phyloP scores from a whole-genome alignment of 106 monocot genomes.

The Apostasia ramifera region DNA sequence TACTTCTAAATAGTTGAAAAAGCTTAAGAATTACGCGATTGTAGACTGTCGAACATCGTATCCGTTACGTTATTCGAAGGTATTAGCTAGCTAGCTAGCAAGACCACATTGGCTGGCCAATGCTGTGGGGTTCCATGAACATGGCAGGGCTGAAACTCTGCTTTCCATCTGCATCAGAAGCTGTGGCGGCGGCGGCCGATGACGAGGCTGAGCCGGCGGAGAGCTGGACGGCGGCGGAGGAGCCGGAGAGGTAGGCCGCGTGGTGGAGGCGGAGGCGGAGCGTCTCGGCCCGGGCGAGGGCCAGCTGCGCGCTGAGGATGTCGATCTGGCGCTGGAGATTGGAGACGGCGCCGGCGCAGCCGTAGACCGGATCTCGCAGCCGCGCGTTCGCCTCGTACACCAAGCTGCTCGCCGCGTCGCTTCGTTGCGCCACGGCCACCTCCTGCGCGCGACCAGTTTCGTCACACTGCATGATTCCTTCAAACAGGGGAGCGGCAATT shows the following conservation, averaged over 20 bases:
- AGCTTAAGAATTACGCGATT: too few relatives aligned
- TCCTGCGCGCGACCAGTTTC: slow-evolving; percentile 18
- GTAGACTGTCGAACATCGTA: too few relatives aligned
- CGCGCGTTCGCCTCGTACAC: slow-evolving; percentile 56
- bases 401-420: slow-evolving; percentile 59
- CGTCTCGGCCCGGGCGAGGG: slow-evolving; percentile 47
- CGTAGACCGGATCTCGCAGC: slow-evolving; percentile 45
- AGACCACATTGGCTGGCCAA: slow-evolving; percentile 22
- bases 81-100: slow-evolving; percentile 7
- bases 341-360: slow-evolving; percentile 49
- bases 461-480: slow-evolving; percentile 2
- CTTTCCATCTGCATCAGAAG: background rate
- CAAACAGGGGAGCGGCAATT: too few relatives aligned
- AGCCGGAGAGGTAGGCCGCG: slow-evolving; percentile 13
- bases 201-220: background rate
- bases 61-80: too few relatives aligned
- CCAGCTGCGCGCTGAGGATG: slow-evolving; percentile 39
- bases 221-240: background rate
- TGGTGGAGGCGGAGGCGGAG: slow-evolving; percentile 35
- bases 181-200: background rate
- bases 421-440: slow-evolving; percentile 30
- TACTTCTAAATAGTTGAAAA: too few relatives aligned
- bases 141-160: slow-evolving; percentile 11
- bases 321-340: slow-evolving; percentile 44
- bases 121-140: slow-evolving; percentile 13